Evolutionary conservation across 768 basidiomycete species (phyloP).

Genomic region (Kwoniella mangroviensis): DNA sequence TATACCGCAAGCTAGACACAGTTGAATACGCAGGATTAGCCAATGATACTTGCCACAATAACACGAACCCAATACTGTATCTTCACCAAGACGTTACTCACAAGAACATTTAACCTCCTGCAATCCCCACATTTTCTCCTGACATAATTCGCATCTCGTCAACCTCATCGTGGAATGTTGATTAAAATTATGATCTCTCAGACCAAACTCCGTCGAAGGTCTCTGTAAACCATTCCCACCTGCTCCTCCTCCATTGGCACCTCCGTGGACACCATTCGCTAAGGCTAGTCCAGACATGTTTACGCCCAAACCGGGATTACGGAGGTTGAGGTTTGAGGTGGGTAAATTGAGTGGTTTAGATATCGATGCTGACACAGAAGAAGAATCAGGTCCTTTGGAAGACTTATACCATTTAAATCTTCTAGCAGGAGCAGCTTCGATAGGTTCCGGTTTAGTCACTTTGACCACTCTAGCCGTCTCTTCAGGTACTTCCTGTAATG

Average conservation of each 20-base stretch:
- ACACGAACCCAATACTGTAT: no score
- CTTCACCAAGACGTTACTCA: slow-evolving; percentile 60
- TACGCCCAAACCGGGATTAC: slow-evolving; percentile 21
- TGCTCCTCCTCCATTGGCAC: slow-evolving; percentile 1
- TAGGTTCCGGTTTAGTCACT: slow-evolving; percentile 52
- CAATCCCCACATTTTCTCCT: slow-evolving; percentile 99
- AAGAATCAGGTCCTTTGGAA: slow-evolving; percentile 54
- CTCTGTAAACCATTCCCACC: slow-evolving; percentile 27
- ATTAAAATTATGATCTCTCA: slow-evolving; percentile 80
- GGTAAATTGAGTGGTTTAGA: slow-evolving; percentile 47
- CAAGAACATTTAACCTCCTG: slow-evolving; percentile 82
- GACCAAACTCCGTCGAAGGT: slow-evolving; percentile 50
- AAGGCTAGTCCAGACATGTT: slow-evolving; percentile 8
- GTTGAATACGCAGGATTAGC: no score
- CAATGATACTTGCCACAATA: no score
- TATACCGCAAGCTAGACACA: slow-evolving; percentile 72
- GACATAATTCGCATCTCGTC: slow-evolving; percentile 91
- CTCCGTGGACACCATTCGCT: background rate
- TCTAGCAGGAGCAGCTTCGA: slow-evolving; percentile 54
- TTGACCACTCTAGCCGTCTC: slow-evolving; percentile 57
- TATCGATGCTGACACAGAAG: slow-evolving; percentile 50
- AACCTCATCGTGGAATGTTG: slow-evolving; percentile 85
- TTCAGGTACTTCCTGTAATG: slow-evolving; percentile 57
- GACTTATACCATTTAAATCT: slow-evolving; percentile 61
- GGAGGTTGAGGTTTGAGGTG: slow-evolving; percentile 37